These are phyloP conservation scores for Papiliotrema fonsecae DNA, from an alignment of 1,284 basidiomycete species.

Conservation along the genomic window DNA sequence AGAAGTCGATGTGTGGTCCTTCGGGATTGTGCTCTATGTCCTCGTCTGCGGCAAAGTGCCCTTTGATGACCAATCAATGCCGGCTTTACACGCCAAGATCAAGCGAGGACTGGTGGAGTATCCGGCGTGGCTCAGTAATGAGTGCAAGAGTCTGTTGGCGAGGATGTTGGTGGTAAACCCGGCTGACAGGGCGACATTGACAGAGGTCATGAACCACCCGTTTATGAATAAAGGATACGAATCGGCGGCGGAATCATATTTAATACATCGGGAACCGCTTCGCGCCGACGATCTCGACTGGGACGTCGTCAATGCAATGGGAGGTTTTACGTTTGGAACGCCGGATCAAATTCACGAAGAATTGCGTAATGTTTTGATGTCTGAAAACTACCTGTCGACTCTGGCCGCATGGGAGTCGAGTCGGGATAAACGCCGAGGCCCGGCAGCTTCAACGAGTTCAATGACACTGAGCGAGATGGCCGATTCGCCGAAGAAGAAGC, in stretches of 20 bases:
- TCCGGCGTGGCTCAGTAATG: constrained; percentile 91
- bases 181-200: constrained; percentile 70
- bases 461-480: constrained; percentile 24
- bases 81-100: constrained; percentile 96
- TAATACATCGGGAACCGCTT: constrained; percentile 82
- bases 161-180: constrained; percentile 97
- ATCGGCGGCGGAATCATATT: constrained; percentile 72
- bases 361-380: constrained; percentile 68
- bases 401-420: constrained; percentile 73
- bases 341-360: constrained; percentile 77
- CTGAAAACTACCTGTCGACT: constrained; percentile 70
- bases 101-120: constrained; percentile 96
- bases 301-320: constrained; percentile 84
- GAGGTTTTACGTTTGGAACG: constrained; percentile 92
- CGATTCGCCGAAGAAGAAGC: constrained; percentile 49
- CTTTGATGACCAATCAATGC: constrained; percentile 99
- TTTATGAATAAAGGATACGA: constrained; percentile 93
- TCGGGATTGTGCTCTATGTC: constrained; percentile 95
- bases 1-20: constrained; percentile 98
- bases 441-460: constrained; percentile 20
- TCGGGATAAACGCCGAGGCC: constrained; percentile 47
- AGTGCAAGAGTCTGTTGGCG: constrained; percentile 89
- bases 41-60: constrained; percentile 97
- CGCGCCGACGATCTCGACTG: constrained; percentile 80
- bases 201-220: constrained; percentile 83